A percentile compares a stretch with the other conserved stretches of the same genome.
These are phyloP conservation scores for Blastomyces emzantsi DNA, from an alignment of 2,329 filamentous ascomycete species.

Conservation along the genomic window DNA sequence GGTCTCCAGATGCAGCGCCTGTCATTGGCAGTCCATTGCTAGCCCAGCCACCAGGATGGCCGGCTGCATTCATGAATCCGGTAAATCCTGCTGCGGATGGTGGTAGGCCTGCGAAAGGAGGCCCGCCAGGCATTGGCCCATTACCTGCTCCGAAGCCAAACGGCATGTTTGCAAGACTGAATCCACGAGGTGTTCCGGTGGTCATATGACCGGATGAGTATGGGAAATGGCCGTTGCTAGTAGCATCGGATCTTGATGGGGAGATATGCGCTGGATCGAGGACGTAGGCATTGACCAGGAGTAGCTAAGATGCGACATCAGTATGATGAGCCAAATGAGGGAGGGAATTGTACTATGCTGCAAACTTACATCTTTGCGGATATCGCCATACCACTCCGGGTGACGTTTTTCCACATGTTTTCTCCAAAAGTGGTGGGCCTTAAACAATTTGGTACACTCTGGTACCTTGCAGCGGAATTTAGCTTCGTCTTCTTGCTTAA, in stretches of 20 bases:
- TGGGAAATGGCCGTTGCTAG: constrained; percentile 92
- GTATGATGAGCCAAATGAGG: background rate
- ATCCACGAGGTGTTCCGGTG: constrained; percentile 80
- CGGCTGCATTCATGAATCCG: constrained; percentile 24
- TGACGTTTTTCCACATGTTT: constrained; percentile 98
- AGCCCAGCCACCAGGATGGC: constrained; percentile 24
- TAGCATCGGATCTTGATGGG: constrained; percentile 84
- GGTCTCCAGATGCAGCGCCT: constrained; percentile 31
- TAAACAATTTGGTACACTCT: constrained; percentile 94
- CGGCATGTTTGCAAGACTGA: constrained; percentile 68
- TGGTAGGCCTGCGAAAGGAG: constrained; percentile 24
- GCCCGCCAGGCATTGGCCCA: constrained; percentile 31
- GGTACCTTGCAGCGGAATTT: constrained; percentile 96
- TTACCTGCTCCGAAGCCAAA: constrained; percentile 47
- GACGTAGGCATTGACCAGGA: constrained; percentile 88
- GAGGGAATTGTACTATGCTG: background rate
- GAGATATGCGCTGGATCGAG: constrained; percentile 91
- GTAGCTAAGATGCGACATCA: constrained; percentile 48
- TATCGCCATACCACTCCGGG: constrained; percentile 68
- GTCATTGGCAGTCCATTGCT: constrained; percentile 22
- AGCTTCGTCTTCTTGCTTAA: constrained; percentile 95
- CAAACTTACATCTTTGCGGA: constrained; percentile 70
- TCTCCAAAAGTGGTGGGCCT: constrained; percentile 92
- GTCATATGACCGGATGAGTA: constrained; percentile 64
- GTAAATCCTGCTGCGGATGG: constrained; percentile 24